Base-by-base conservation (phyloP, 306 rosid genomes). In the Prunus mongolica region DNA sequence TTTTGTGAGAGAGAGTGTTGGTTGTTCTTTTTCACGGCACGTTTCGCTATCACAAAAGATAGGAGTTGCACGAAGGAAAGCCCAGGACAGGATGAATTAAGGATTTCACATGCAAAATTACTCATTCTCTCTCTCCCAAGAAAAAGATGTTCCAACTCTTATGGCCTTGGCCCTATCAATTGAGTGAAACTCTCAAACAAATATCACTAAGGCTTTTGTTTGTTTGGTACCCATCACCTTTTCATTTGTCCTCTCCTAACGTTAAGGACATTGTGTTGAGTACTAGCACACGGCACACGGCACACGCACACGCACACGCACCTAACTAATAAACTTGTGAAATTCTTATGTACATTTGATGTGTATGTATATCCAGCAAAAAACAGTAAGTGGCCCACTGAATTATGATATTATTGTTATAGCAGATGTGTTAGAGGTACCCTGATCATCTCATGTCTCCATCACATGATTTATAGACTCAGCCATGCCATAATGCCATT, bases 71-170 rank as follows among this genome's bases (percentile, higher is more conserved):
- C 18, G 54, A 49, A 13, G 54, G 54, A 12, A 49, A 49, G 1
- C 54, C 6, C 44, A 38, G 44, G 44, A 38, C 44, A 38, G 44
- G 44, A 60, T 10, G 38, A 60, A 38, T 25, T 13, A 16, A 58
- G 74, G 1, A 19, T 28, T 46, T 69, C 76, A 46, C 81, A 61
- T 69, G 76, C 49, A 22, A 1, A 8, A 19, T 19, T 34, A 46
- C 63, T 50, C 51, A 34, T 66, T 20, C 2, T 27, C 16, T 60
- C 69, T 41, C 55, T 38, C 20, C 47, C 6, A 18, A 46, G 70
- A 38, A 73, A 79, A 79, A 46, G 78, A 73, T 22, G 69, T 67
- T 66, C 55, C 75, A 73, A 46, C 82, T 56, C 64, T n/a, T 16
- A 8, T 18, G 57, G 16, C 13, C 30, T 16, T 8, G 45, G 73